Conservation (phyloP, 257 asterid genomes). For the Rauvolfia tetraphylla region DNA sequence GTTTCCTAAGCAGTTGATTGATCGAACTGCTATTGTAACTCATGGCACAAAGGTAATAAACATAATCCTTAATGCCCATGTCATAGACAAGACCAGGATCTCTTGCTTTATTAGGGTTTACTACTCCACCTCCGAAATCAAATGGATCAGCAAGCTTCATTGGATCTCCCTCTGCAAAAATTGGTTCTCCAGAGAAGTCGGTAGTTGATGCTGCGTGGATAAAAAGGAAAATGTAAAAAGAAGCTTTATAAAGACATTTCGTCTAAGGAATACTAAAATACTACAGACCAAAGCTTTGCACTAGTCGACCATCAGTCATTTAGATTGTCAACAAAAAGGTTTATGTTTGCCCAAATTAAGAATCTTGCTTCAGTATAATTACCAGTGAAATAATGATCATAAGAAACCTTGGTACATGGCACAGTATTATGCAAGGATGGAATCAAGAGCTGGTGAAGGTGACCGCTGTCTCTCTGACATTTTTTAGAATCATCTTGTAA, state of each 20-base stretch:
- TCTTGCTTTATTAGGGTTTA: conserved; percentile 20
- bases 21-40: conserved; percentile 23
- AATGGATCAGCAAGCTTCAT: conserved; percentile 24
- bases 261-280: too few species aligned
- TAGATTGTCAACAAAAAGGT: too few species aligned
- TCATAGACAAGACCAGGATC: conserved; percentile 31
- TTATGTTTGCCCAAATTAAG: too few species aligned
- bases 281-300: too few species aligned
- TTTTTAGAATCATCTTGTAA: too few species aligned
- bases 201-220: conserved; percentile 21
- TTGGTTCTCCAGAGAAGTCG: conserved; percentile 8
- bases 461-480: too few species aligned
- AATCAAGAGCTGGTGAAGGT: too few species aligned
- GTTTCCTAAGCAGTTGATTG: conserved; percentile 22
- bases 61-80: conserved; percentile 22
- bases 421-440: too few species aligned
- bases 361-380: too few species aligned
- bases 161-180: conserved; percentile 23
- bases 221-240: neutral
- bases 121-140: conserved; percentile 34
- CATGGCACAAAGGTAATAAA: conserved; percentile 24
- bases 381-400: too few species aligned
- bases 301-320: too few species aligned
- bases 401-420: too few species aligned
- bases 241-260: neutral